Percentiles rank a stretch among this genome's conserved stretches.
Conservation (phyloP, 2,329 filamentous ascomycete genomes). For the Pestalotiopsis sp. region DNA sequence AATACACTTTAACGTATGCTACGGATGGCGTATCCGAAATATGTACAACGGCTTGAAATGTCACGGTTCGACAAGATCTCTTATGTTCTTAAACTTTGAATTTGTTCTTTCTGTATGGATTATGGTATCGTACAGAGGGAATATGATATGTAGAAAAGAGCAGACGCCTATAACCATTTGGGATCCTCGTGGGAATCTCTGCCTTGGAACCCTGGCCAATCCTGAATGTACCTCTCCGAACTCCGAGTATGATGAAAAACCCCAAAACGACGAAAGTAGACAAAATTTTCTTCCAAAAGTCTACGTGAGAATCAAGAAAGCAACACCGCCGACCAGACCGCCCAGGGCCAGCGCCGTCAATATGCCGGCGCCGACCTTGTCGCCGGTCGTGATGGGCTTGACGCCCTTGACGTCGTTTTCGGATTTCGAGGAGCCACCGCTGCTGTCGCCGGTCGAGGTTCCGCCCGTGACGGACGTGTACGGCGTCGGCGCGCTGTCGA, state of each 20-base stretch:
- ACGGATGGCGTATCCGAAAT: too few species aligned
- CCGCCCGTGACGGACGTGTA: conserved; percentile 7
- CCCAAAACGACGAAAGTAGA: background rate
- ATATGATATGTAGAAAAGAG: background rate
- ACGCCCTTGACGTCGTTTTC: conserved; percentile 26
- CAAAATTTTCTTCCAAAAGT: background rate
- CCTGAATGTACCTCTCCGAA: background rate
- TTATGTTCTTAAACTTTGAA: background rate
- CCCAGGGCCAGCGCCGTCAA: conserved; percentile 34
- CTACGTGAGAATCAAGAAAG: background rate
- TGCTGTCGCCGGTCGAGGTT: conserved; percentile 46
- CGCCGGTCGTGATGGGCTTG: conserved; percentile 31
- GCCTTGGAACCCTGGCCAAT: background rate
- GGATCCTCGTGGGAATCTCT: background rate
- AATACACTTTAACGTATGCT: too few species aligned
- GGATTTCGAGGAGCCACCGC: conserved; percentile 38
- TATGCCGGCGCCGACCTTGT: conserved; percentile 41
- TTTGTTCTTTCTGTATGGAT: background rate
- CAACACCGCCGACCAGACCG: conserved; percentile 8
- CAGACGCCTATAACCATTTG: background rate
- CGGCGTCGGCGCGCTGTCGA: conserved; percentile 20
- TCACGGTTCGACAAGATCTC: background rate
- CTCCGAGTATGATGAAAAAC: background rate
- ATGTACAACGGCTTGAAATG: too few species aligned
- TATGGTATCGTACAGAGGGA: background rate